phyloP scores from a whole-genome alignment of 2,329 filamentous ascomycete genomes.

The Nannizzia gypsea region DNA sequence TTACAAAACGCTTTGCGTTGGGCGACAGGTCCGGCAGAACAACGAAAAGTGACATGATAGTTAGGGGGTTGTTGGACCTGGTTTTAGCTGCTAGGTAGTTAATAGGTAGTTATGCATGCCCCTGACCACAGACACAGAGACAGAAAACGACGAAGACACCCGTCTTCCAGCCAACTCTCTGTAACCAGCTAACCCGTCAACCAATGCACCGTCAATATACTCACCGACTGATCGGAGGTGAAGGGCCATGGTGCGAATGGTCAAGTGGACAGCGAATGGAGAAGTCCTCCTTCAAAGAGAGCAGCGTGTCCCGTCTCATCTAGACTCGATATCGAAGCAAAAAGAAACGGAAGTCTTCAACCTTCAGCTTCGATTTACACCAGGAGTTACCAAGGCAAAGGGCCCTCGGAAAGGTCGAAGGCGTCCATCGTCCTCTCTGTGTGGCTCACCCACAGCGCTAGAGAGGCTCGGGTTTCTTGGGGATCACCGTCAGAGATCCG shows the following conservation, averaged over 20 bases:
- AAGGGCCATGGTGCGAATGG: neutral
- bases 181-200: too few relatives aligned
- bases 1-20: neutral
- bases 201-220: neutral
- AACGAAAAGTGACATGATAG: neutral
- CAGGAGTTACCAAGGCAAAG: neutral
- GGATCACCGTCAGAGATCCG: neutral
- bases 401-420: neutral
- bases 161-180: neutral
- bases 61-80: neutral
- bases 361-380: neutral
- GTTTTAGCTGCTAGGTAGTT: too few relatives aligned
- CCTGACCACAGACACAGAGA: neutral
- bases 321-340: neutral
- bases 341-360: neutral
- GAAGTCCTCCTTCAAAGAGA: neutral
- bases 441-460: neutral
- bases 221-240: neutral
- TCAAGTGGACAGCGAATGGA: neutral
- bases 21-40: neutral
- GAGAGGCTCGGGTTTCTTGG: neutral
- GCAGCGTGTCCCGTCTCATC: neutral
- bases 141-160: neutral
- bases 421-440: neutral
- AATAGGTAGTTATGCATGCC: neutral